Percentiles rank a stretch among this genome's conserved stretches.
These are phyloP conservation scores for Aspergillus udagawae DNA, from an alignment of 2,329 filamentous ascomycete species.

Conservation along the genomic window DNA sequence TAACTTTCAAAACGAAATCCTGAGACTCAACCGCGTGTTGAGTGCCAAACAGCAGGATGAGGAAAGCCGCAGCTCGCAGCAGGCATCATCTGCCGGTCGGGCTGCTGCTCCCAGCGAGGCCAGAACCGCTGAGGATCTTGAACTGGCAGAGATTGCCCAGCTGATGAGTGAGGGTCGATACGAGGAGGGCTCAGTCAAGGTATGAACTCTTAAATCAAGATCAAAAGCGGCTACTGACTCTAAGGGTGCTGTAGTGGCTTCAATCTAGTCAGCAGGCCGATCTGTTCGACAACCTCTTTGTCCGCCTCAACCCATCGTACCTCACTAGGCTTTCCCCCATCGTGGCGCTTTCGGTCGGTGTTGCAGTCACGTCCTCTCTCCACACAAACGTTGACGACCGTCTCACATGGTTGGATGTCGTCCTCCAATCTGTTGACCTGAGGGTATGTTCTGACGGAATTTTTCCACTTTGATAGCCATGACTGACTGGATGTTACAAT, in stretches of 20 bases:
- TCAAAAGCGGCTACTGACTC: slow-evolving; percentile 13
- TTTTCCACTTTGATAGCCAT: not conserved
- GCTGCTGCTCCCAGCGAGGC: slow-evolving; percentile 11
- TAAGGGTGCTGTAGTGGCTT: slow-evolving; percentile 48
- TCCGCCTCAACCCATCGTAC: slow-evolving; percentile 54
- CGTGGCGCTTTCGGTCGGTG: slow-evolving; percentile 57
- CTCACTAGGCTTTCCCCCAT: slow-evolving; percentile 54
- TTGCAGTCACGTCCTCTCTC: slow-evolving; percentile 57
- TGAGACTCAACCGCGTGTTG: slow-evolving; percentile 32
- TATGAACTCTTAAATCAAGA: slow-evolving; percentile 16
- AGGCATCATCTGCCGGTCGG: slow-evolving; percentile 12
- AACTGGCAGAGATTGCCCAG: slow-evolving; percentile 39
- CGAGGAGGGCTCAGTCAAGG: slow-evolving; percentile 45
- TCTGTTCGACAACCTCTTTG: slow-evolving; percentile 61
- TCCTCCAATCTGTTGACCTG: slow-evolving; percentile 52
- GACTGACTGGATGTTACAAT: slow-evolving; percentile 4
- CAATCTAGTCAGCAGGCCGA: slow-evolving; percentile 57
- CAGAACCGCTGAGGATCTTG: slow-evolving; percentile 34
- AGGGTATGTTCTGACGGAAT: slow-evolving; percentile 38
- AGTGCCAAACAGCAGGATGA: slow-evolving; percentile 20
- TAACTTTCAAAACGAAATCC: slow-evolving; percentile 39
- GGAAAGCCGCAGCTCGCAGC: slow-evolving; percentile 15
- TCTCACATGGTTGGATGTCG: slow-evolving; percentile 56
- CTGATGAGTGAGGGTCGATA: slow-evolving; percentile 38
- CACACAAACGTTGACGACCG: slow-evolving; percentile 52